A percentile compares a stretch with the other conserved stretches of the same genome.
phyloP scores from a whole-genome alignment of 2,329 filamentous ascomycete genomes.

The Aspergillus arachidicola region DNA sequence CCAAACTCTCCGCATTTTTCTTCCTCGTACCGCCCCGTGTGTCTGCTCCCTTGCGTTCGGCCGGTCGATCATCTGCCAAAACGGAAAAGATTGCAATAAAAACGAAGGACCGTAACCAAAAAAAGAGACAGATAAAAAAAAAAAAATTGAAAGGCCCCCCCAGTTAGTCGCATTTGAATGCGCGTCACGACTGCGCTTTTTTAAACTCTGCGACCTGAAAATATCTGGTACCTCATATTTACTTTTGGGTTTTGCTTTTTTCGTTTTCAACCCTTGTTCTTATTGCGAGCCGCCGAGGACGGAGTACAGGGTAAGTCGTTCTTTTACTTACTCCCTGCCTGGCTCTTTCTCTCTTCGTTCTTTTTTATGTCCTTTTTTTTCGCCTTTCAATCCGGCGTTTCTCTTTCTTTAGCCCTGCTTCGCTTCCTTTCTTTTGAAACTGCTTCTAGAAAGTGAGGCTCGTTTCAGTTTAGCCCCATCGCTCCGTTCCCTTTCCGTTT shows the following conservation, averaged over 20 bases:
- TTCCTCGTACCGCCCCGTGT: conserved; percentile 9
- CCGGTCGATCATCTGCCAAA: conserved; percentile 25
- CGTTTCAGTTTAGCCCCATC: not conserved
- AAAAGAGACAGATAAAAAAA: not conserved
- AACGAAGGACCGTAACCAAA: not conserved
- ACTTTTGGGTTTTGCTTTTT: not conserved
- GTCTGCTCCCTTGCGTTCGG: conserved; percentile 21
- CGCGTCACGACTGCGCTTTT: not conserved
- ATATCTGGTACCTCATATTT: conserved; percentile 4
- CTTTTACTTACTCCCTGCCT: not conserved
- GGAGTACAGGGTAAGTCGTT: conserved; percentile 7
- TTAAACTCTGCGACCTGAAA: not conserved
- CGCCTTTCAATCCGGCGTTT: conserved; percentile 3
- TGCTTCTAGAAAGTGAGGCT: not conserved
- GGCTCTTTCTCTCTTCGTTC: conserved; percentile 6
- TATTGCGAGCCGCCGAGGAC: conserved; percentile 2
- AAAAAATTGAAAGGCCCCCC: conserved; percentile 8
- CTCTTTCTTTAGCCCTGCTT: conserved; percentile 3
- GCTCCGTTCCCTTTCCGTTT: conserved; percentile 1
- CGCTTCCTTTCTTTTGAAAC: conserved; percentile 10
- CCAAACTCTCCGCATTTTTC: not conserved
- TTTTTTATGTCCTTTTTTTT: conserved; percentile 7
- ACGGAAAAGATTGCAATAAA: conserved; percentile 15
- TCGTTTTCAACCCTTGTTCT: not conserved
- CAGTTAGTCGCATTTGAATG: conserved; percentile 19